Conservation (phyloP, 192 early-diverging fungal species). For the Coemansia erecta region DNA sequence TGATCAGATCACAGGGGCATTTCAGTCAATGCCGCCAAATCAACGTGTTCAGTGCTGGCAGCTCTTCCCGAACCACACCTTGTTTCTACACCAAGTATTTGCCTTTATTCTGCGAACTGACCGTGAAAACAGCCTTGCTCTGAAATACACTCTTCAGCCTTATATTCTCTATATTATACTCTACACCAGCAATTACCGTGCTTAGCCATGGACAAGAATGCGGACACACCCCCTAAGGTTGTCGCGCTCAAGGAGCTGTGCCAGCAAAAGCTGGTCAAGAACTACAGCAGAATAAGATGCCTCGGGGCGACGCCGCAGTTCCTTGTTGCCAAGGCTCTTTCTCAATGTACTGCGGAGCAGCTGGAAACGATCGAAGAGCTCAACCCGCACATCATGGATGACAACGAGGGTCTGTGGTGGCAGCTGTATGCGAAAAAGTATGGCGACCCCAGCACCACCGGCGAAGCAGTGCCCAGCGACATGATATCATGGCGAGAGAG, state of each 20-base stretch:
- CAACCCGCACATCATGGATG: conserved; percentile 40
- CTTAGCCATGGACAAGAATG: background rate
- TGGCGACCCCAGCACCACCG: conserved; percentile 2
- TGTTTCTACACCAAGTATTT: background rate
- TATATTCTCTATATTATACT: too few relatives aligned
- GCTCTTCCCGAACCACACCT: too few relatives aligned
- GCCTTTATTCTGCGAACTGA: background rate
- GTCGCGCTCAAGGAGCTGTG: conserved; percentile 41
- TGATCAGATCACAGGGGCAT: too few relatives aligned
- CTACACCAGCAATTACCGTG: too few relatives aligned
- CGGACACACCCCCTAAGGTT: background rate
- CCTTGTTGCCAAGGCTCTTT: conserved; percentile 26
- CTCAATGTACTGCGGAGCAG: conserved; percentile 43
- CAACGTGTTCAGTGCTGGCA: too few relatives aligned
- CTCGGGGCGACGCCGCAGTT: conserved; percentile 38
- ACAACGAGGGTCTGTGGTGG: conserved; percentile 45
- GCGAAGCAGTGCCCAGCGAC: background rate
- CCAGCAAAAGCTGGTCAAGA: conserved; percentile 18
- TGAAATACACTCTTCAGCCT: too few relatives aligned
- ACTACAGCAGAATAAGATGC: conserved; percentile 17
- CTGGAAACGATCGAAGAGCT: conserved; percentile 34
- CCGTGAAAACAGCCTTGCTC: background rate
- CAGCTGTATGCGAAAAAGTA: conserved; percentile 22
- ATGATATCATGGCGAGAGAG: conserved; percentile 28
- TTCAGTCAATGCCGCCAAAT: too few relatives aligned